Evolutionary conservation across 257 asterid genomes (phyloP), one percentile per base, ranked within the genome.

Genomic region (Echium plantagineum): DNA sequence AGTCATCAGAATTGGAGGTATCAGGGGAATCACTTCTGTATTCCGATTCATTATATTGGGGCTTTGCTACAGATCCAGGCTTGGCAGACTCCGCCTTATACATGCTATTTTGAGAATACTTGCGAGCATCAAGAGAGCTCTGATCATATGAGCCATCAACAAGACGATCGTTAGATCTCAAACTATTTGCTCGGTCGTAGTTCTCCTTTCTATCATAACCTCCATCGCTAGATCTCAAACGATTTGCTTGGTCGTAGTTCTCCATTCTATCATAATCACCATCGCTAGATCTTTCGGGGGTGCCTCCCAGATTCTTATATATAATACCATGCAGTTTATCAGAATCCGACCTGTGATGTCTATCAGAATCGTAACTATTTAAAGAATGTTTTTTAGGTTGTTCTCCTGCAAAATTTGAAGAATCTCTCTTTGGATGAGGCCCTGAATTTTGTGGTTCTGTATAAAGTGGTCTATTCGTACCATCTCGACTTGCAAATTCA

Each of bases 401-500:
- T 59, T 80, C 77, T 32, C 30, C 51, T 2, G 66, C 63, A 31
- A 57, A 30, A 55, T 74, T 62, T 52, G 78, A 65, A 38, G 63
- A 46, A 60, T 76, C 76, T 71, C 72, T 71, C 20, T 26, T 57
- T 54, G 19, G 52, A 65, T 66, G 55, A 68, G 16, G 65, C 59
- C 67, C 63, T 28, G 90, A 62, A 46, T 57, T 52, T 26, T 60
- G 82, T 30, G 77, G 59, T 63, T 78, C 82, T 7, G 81, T 54
- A 51, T 83, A 63, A 66, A 72, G 32, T 57, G 75, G 83, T 63
- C 71, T 78, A 63, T 47, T 31, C 61, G 62, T 58, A 76, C 73
- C 75, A 58, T 69, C 83, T 55, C 66, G 75, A 66, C 58, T 78
- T 49, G 97, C 71, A 67, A 86, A 74, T 77, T 89, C 90, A 18